Evolutionary conservation across 495 filamentous ascomycete genomes (phyloP), one percentile per base, ranked within the genome.

Genomic region (Aspergillus sclerotioniger): DNA sequence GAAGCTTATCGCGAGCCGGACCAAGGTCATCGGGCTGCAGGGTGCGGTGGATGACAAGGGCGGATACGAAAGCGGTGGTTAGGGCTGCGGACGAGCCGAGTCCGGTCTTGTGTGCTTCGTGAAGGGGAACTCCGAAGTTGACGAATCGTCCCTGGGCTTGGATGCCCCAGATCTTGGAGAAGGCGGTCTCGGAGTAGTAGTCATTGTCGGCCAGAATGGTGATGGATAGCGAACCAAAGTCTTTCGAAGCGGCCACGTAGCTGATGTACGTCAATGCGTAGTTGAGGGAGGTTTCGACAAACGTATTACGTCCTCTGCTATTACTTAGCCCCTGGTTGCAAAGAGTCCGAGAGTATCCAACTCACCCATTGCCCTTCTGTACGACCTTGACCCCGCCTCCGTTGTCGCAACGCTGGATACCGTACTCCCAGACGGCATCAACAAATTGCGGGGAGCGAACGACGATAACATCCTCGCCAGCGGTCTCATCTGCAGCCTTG

Each of bases 51-150:
- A 97, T 85, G 29, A 80, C 77, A 29, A 98, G 72, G 3, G 90
- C 83, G 17, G 87, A 90, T 9, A 90, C 90, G 45, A 98, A 83
- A 31, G 93, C 80, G n/a, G 94, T 98, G 39, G 96, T 92, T 31
- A 98, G 80, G 3, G 94, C 94, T 8, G 94, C 94, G 5, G 92
- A 97, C 39, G 94, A 98, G 52, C 94, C 94, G 35, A 98, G 85
- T 8, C 94, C 94, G 2, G 95, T 98, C 77, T 98, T 98, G 79
- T 97, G 90, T 13, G 95, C 92, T 63, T 84, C 79, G 43, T 75
- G 67, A 9, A 98, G 82, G 17, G 87, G 84, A 32, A 91, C 87
- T 39, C 82, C 79, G 76, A 96, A 96, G 62, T 87, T 79, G 52
- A 82, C 80, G 76, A 98, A 98, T 55, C 65, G 62, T 15, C 67